Evolutionary conservation across 2,329 filamentous ascomycete genomes (phyloP).

Genomic region (Orbilia blumenaviensis): DNA sequence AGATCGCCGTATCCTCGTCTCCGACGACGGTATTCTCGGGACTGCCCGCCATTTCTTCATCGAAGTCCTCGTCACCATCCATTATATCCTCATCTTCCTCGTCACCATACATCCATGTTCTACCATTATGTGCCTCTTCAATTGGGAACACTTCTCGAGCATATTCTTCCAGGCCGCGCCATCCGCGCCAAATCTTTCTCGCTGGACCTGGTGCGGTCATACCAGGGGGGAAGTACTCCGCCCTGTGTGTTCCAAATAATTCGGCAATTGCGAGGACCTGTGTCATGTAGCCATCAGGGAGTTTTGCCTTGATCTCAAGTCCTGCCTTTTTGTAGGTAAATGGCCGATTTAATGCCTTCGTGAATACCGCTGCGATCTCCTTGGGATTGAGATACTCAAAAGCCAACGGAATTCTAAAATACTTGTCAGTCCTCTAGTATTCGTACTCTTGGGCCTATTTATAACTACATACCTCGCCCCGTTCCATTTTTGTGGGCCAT

Average conservation of each 20-base stretch:
- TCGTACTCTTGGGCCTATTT: no score
- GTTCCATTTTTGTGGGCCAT: constrained; percentile 85
- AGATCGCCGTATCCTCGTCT: constrained; percentile 46
- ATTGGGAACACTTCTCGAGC: constrained; percentile 91
- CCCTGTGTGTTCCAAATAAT: constrained; percentile 66
- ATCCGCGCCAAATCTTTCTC: constrained; percentile 87
- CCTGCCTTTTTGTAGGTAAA: constrained; percentile 80
- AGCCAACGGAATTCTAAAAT: constrained; percentile 78
- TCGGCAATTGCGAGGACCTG: constrained; percentile 78
- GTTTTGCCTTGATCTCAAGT: constrained; percentile 84
- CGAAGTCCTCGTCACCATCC: constrained; percentile 40
- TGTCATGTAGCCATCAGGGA: constrained; percentile 86
- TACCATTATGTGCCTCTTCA: constrained; percentile 91
- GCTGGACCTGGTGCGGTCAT: constrained; percentile 77
- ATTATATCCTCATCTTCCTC: constrained; percentile 62
- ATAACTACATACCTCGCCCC: constrained; percentile 68
- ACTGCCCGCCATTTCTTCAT: constrained; percentile 48
- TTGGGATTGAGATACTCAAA: constrained; percentile 87
- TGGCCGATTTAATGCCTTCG: constrained; percentile 77
- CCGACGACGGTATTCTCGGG: constrained; percentile 50
- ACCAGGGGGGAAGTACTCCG: constrained; percentile 58
- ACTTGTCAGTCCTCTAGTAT: neutral
- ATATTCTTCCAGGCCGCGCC: constrained; percentile 90
- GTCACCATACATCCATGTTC: constrained; percentile 84
- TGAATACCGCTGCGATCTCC: constrained; percentile 83